phyloP scores from a whole-genome alignment of 139 green algal species.

The Marvania coccoides region DNA sequence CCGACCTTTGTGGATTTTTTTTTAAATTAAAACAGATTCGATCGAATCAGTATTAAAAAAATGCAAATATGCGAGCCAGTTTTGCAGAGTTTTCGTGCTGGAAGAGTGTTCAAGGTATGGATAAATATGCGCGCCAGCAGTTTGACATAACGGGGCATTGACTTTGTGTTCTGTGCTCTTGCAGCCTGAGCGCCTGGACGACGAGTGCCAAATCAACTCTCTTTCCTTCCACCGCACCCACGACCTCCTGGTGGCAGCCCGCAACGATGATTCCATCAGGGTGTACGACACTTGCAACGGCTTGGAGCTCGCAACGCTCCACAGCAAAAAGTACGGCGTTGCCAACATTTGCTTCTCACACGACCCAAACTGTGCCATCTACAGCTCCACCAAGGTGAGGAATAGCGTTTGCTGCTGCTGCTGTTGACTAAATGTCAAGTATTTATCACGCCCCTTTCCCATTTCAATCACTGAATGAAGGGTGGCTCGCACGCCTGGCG shows the following conservation, averaged over 20 bases:
- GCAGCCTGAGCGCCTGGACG: slow-evolving; percentile 22
- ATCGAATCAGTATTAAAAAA: no score
- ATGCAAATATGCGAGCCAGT: slow-evolving; percentile 20
- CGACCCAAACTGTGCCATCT: slow-evolving; percentile 51
- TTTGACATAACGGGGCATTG: not conserved
- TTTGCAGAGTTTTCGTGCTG: slow-evolving; percentile 27
- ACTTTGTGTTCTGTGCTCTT: not conserved
- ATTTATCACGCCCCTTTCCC: not conserved
- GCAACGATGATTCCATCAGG: slow-evolving; percentile 75
- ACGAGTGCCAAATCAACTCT: slow-evolving; percentile 63
- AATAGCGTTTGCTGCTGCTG: not conserved
- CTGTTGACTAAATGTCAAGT: not conserved
- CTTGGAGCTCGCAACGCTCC: slow-evolving; percentile 37
- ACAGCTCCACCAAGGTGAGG: slow-evolving; percentile 71
- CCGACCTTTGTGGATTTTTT: no score
- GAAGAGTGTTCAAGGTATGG: slow-evolving; percentile 49
- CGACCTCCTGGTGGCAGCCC: slow-evolving; percentile 75
- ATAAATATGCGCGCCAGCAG: not conserved
- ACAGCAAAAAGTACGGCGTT: slow-evolving; percentile 79
- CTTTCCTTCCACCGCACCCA: slow-evolving; percentile 80
- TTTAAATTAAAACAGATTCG: no score
- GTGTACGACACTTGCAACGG: slow-evolving; percentile 71
- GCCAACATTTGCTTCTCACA: slow-evolving; percentile 78
- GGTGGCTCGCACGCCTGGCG: slow-evolving; percentile 60
- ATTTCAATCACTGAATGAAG: not conserved